Percentiles rank a stretch among this genome's conserved stretches.
Conservation (phyloP, 2,329 filamentous ascomycete species). For the Paecilomyces dactylethromorphus region DNA sequence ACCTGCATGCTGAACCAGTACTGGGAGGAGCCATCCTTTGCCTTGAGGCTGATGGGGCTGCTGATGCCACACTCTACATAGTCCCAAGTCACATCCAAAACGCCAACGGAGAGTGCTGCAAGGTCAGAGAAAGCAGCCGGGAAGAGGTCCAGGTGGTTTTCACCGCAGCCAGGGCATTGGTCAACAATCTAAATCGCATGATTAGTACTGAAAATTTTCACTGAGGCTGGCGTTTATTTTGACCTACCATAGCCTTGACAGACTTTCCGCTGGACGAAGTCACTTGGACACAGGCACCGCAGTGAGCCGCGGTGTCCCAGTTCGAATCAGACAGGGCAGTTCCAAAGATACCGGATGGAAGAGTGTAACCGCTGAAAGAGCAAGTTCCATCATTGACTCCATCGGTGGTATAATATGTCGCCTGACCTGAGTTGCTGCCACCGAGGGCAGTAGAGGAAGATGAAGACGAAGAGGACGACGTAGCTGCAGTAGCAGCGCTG, state of each 20-base stretch:
- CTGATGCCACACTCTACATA: conserved; percentile 48
- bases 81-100: conserved; percentile 46
- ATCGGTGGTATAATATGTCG: conserved; percentile 45
- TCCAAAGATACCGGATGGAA: conserved; percentile 52
- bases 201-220: background rate
- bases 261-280: conserved; percentile 42
- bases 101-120: conserved; percentile 37
- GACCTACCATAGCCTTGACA: conserved; percentile 57
- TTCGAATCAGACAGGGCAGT: conserved; percentile 53
- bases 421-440: conserved; percentile 23
- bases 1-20: conserved; percentile 60
- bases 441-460: background rate
- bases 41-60: conserved; percentile 44
- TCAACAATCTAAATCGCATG: conserved; percentile 43
- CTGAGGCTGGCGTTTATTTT: background rate
- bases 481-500: too few relatives aligned
- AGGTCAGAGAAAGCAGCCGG: conserved; percentile 44
- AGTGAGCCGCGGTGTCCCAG: conserved; percentile 51
- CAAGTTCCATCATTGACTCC: conserved; percentile 56
- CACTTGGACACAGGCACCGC: conserved; percentile 58
- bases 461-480: background rate
- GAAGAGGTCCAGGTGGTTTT: conserved; percentile 53
- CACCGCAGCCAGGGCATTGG: conserved; percentile 50
- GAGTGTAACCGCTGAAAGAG: conserved; percentile 56
- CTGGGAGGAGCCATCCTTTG: conserved; percentile 42